Evolutionary conservation across 306 rosid species (phyloP).

Genomic region (Abrus pulchellus): DNA sequence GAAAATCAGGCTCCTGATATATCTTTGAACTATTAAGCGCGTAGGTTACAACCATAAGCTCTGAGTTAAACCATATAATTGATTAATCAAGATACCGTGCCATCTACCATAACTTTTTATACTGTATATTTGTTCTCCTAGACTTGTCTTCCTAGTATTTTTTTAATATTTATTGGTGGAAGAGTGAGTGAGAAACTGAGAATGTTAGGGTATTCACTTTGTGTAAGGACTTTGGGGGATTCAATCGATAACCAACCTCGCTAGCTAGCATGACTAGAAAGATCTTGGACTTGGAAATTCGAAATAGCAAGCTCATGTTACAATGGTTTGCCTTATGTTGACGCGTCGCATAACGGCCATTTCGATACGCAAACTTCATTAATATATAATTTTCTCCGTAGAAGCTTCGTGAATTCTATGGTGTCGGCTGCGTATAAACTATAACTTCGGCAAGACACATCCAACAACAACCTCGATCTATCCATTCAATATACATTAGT

Average conservation of each 20-base stretch:
- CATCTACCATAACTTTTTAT: too few relatives aligned
- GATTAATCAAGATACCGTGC: not conserved
- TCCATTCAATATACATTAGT: too few relatives aligned
- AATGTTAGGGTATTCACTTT: not conserved
- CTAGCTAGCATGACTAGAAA: constrained; percentile 9
- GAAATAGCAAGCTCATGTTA: not conserved
- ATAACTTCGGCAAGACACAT: too few relatives aligned
- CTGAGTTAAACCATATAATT: not conserved
- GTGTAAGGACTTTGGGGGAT: not conserved
- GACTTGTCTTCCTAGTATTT: not conserved
- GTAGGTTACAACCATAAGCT: not conserved
- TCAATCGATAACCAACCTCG: constrained; percentile 38
- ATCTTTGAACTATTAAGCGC: too few relatives aligned
- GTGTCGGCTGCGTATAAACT: not conserved
- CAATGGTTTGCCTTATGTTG: not conserved
- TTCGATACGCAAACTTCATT: not conserved
- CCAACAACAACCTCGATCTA: too few relatives aligned
- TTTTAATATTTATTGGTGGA: not conserved
- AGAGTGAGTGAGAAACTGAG: not conserved
- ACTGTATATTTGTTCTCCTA: not conserved
- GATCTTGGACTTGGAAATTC: not conserved
- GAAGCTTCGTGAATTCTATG: constrained; percentile 17
- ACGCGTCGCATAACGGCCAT: not conserved
- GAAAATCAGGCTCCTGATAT: too few relatives aligned
- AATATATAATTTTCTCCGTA: not conserved